Conservation (phyloP, 352 stramenopile species). For the Globisporangium solare region DNA sequence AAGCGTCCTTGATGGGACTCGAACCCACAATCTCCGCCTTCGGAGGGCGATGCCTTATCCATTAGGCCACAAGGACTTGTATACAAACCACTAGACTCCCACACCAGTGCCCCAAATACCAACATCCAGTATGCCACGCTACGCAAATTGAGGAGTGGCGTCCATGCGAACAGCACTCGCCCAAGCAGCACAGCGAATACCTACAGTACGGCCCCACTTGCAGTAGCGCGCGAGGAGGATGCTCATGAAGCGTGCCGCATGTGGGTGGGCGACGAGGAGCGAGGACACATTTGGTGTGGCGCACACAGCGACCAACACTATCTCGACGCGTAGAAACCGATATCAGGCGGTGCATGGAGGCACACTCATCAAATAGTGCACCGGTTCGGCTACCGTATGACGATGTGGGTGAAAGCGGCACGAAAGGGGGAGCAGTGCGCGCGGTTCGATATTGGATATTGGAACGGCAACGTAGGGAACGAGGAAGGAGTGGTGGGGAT, state of each 20-base stretch:
- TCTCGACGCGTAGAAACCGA: no score
- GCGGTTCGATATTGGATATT: no score
- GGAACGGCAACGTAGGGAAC: no score
- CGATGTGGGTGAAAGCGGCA: no score
- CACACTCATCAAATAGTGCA: no score
- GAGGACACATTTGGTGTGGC: background rate
- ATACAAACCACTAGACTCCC: background rate
- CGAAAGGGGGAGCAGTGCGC: no score
- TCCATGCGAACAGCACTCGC: background rate
- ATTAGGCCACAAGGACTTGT: constrained; percentile 14
- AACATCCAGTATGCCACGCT: background rate
- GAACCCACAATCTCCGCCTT: constrained; percentile 21
- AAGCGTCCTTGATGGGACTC: constrained; percentile 18
- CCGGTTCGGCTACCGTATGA: no score
- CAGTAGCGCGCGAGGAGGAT: background rate
- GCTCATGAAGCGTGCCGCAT: background rate
- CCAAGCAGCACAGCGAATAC: background rate
- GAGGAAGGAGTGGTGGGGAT: constrained; percentile 2
- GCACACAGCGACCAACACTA: background rate
- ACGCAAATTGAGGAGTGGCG: background rate
- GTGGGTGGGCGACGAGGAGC: background rate
- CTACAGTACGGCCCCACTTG: background rate
- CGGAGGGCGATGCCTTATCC: constrained; percentile 18
- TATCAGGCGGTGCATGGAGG: no score
- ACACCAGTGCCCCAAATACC: background rate